Conservation (phyloP, 1,284 basidiomycete genomes). For the Leccinum griseonigrum region DNA sequence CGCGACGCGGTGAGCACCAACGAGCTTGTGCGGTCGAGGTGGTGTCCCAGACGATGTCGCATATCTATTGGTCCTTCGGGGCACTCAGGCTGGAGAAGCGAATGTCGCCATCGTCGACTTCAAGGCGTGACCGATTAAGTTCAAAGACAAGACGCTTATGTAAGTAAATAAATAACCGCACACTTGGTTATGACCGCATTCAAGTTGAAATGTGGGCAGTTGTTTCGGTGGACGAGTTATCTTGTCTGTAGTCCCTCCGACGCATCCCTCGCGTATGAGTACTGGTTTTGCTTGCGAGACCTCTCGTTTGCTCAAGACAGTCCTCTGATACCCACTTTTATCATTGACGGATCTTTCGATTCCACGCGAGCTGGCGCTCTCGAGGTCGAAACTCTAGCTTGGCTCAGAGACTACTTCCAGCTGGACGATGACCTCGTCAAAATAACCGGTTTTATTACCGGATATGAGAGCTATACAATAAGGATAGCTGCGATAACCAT, state of each 20-base stretch:
- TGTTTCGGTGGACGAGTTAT: conserved; percentile 72
- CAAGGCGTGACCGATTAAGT: too few species aligned
- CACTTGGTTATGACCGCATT: conserved; percentile 39
- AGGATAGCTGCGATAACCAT: too few species aligned
- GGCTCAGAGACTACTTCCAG: conserved; percentile 91
- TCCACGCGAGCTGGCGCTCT: conserved; percentile 35
- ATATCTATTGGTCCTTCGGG: conserved; percentile 42
- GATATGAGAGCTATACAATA: too few species aligned
- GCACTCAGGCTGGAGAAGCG: conserved; percentile 41
- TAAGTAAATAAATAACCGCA: conserved; percentile 11
- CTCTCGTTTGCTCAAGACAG: conserved; percentile 82
- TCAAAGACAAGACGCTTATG: not conserved
- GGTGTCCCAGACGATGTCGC: conserved; percentile 38
- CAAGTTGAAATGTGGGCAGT: conserved; percentile 71
- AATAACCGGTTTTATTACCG: too few species aligned
- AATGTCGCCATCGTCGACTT: conserved; percentile 27
- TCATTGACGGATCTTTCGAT: conserved; percentile 48
- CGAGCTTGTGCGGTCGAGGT: conserved; percentile 28
- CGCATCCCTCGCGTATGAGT: conserved; percentile 50
- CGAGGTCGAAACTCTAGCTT: conserved; percentile 65
- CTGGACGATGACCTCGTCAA: conserved; percentile 72
- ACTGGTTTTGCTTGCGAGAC: conserved; percentile 72
- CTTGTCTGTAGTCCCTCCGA: conserved; percentile 18
- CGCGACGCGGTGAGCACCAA: conserved; percentile 20
- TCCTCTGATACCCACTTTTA: conserved; percentile 67